Conservation (phyloP, 495 filamentous ascomycete genomes). For the Parathielavia hyrcaniae region DNA sequence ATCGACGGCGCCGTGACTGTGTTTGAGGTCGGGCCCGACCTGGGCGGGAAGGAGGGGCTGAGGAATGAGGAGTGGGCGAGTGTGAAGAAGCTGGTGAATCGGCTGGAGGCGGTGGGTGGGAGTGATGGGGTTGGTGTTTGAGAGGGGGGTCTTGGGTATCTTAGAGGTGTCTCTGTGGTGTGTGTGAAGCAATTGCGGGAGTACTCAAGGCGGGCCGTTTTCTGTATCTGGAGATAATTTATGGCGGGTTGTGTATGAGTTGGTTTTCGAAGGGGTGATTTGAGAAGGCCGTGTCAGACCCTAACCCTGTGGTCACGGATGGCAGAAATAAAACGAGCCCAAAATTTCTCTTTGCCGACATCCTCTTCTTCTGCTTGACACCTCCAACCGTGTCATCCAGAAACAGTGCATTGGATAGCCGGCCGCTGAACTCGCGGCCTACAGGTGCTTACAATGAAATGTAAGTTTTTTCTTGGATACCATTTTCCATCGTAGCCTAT, state of each 20-base stretch:
- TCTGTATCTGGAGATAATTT: neutral
- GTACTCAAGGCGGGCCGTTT: neutral
- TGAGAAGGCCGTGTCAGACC: neutral
- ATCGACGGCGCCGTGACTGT: conserved; percentile 84
- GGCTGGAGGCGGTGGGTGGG: conserved; percentile 51
- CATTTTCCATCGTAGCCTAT: conserved; percentile 6
- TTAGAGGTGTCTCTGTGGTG: neutral
- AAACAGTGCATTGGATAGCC: neutral
- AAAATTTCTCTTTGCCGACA: neutral
- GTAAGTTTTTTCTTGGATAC: conserved; percentile 5
- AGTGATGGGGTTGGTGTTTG: conserved; percentile 25
- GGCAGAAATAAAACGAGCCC: neutral
- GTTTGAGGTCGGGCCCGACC: conserved; percentile 84
- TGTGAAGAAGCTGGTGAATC: conserved; percentile 76
- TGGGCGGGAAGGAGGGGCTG: conserved; percentile 71
- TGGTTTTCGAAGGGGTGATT: too few relatives aligned
- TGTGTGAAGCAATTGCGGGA: conserved; percentile 1
- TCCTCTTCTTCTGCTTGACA: neutral
- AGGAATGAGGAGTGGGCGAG: conserved; percentile 83
- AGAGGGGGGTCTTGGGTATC: neutral
- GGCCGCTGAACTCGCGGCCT: neutral
- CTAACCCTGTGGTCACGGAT: neutral
- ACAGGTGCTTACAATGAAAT: neutral
- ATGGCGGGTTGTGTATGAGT: neutral
- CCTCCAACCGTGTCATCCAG: neutral